Evolutionary conservation across 805 yeast species (phyloP), one percentile per base, ranked within the genome.

Genomic region (Starmerella apis): DNA sequence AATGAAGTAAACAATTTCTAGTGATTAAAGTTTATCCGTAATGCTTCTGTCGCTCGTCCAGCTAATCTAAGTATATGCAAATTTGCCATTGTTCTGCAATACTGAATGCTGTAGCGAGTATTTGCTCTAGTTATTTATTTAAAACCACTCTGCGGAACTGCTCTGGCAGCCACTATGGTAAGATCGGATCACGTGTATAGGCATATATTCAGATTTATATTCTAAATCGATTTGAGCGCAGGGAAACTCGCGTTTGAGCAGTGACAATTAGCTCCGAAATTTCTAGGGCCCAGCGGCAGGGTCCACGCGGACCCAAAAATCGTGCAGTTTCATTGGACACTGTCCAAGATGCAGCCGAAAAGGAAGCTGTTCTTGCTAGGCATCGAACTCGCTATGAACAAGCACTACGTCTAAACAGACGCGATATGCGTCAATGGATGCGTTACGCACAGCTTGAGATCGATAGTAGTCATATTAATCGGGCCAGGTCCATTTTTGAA

Each of bases 401-500:
- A 56, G 94, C 88, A n/a, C 67, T 92, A 47, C 78, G 92, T 58
- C 75, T 92, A 57, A 90, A 90, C 63, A 69, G 95, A 52, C 75
- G 82, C 31, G 87, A 86, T 60, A 72, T 76, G 60, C 82, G 86
- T 1, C 95, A 87, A 63, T 92, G 97, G 96, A 73, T 86, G 63
- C 71, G 96, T 49, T 92, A 90, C 64, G 97, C 96, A 0, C 76
- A 75, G 51, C 86, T 87, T 77, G 98, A 90, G 65, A 64, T 80
- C 3, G 83, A 82, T 4, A 90, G 85, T 58, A 81, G 79, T 52
- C 95, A 90, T 60, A 72, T 76, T 53, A 71, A 76, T 18, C 71
- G 96, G 20, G 95, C 94, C 0, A 70, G 97, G 49, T 84, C 96
- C 0, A 72, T 92, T 5, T 83, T 83, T 66, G 98, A 90, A 64